Base-by-base conservation (phyloP, 2,329 filamentous ascomycete genomes). In the Fusarium ramigenum region DNA sequence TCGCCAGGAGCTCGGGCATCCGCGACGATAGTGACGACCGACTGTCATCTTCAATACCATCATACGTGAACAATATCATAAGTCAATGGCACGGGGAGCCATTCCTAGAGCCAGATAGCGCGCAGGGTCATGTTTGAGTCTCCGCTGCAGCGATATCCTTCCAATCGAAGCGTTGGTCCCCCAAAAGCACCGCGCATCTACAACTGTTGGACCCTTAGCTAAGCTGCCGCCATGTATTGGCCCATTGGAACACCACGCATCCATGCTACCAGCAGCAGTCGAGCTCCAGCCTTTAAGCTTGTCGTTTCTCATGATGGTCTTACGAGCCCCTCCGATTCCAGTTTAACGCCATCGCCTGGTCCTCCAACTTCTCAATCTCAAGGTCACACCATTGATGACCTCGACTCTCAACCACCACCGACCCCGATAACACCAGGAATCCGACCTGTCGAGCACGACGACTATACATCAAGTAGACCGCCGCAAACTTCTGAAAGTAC, bases 171-270 rank as follows among this genome's bases (percentile, higher is more conserved):
- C 63, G 71, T 71, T 52, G 39, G 54, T 60, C 62, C 56, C 54
- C 57, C 63, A 40, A 40, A 70, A 74, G 73, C 59, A 71, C 68
- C 63, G 69, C 75, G 66, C 62, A 72, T 59, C 71, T 59, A 63
- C 58, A 64, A 32, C 59, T 63, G 44, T 52, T 53, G 65, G 68
- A 46, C 71, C 70, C 64, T 67, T 67, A 69, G 72, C 71, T 74
- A 74, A 72, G 71, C 74, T 68, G 70, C 66, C 80, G 86, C 85
- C 87, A 97, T 96, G 94, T 97, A 97, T 88, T 97, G 94, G 94
- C 94, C 94, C 79, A 90, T 95, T 82, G 93, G 93, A 82, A 93
- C 93, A 81, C 93, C 94, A 80, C 91, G 92, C 82, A 91, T 95
- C 82, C 96, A 94, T 85, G 92, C 93, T 80, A 93, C 93, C 77